Percentiles rank a stretch among this genome's conserved stretches.
phyloP scores from a whole-genome alignment of 306 rosid species.

The Crataegus laevigata region DNA sequence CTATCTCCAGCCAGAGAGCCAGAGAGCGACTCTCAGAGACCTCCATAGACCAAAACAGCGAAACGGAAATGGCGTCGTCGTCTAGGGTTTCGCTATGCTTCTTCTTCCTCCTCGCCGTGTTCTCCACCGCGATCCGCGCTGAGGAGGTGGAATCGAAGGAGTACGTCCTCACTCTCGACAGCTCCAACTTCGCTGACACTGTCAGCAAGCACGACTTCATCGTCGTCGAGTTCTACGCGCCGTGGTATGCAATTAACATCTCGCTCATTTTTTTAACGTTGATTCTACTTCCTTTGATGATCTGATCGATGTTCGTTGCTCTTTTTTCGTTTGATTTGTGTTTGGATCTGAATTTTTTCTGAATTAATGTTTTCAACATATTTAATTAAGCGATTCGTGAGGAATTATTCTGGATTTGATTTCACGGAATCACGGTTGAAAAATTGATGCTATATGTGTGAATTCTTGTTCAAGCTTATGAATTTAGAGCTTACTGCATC shows the following conservation, averaged over 20 bases:
- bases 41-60: neutral
- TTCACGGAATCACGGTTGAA: neutral
- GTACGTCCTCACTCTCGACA: slow-evolving; percentile 72
- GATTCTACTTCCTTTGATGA: neutral
- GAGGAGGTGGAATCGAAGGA: slow-evolving; percentile 62
- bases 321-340: neutral
- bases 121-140: slow-evolving; percentile 28
- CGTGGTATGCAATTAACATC: slow-evolving; percentile 43
- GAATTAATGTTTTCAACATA: neutral
- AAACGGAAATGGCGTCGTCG: slow-evolving; percentile 35
- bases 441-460: neutral
- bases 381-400: neutral
- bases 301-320: neutral
- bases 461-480: neutral
- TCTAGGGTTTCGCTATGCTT: slow-evolving; percentile 30
- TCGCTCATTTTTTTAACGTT: neutral
- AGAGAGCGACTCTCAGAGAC: neutral
- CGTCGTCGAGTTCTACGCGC: slow-evolving; percentile 93
- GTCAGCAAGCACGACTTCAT: slow-evolving; percentile 69
- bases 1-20: neutral
- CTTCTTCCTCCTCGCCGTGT: slow-evolving; percentile 21
- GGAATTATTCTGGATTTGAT: neutral
- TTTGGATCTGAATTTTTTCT: slow-evolving; percentile 24
- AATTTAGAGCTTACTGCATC: neutral
- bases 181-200: slow-evolving; percentile 69